Percentiles rank a stretch among this genome's conserved stretches.
Evolutionary conservation across 1,284 basidiomycete species (phyloP).

Genomic region (Ganoderma boninense): DNA sequence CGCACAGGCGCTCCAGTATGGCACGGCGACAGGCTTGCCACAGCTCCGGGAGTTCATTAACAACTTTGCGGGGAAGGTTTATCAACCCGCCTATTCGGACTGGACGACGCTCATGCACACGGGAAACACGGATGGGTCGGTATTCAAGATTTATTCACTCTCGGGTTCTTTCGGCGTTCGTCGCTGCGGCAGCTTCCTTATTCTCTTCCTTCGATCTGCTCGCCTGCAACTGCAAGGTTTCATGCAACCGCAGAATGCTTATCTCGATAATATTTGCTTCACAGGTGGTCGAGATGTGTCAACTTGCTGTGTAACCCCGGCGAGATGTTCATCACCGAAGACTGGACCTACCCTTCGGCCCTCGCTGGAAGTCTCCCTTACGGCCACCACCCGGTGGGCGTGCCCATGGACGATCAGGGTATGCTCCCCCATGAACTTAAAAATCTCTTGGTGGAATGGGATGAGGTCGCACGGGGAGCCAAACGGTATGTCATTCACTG

Average conservation of each 20-base stretch:
- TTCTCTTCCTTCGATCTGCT: neutral
- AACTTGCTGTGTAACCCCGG: conserved; percentile 75
- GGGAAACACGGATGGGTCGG: conserved; percentile 81
- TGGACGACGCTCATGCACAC: conserved; percentile 70
- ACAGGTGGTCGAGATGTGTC: conserved; percentile 60
- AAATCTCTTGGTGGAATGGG: conserved; percentile 71
- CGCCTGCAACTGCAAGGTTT: neutral
- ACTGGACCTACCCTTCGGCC: conserved; percentile 75
- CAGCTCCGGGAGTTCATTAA: conserved; percentile 61
- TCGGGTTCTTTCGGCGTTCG: neutral
- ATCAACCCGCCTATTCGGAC: conserved; percentile 75
- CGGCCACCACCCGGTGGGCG: conserved; percentile 59
- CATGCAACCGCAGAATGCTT: neutral
- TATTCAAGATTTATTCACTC: neutral
- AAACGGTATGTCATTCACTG: conserved; percentile 39
- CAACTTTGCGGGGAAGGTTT: conserved; percentile 70
- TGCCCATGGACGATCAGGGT: conserved; percentile 79
- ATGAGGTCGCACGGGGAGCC: conserved; percentile 62
- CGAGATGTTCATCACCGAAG: conserved; percentile 75
- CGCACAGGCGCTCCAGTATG: conserved; percentile 77
- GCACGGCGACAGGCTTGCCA: conserved; percentile 62
- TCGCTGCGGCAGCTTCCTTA: neutral
- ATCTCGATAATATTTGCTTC: neutral
- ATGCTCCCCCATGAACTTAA: conserved; percentile 72
- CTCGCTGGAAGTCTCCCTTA: conserved; percentile 53